A percentile compares a stretch with the other conserved stretches of the same genome.
These are phyloP conservation scores for Phaeotremella skinneri DNA, from an alignment of 768 basidiomycete species.

Conservation along the genomic window DNA sequence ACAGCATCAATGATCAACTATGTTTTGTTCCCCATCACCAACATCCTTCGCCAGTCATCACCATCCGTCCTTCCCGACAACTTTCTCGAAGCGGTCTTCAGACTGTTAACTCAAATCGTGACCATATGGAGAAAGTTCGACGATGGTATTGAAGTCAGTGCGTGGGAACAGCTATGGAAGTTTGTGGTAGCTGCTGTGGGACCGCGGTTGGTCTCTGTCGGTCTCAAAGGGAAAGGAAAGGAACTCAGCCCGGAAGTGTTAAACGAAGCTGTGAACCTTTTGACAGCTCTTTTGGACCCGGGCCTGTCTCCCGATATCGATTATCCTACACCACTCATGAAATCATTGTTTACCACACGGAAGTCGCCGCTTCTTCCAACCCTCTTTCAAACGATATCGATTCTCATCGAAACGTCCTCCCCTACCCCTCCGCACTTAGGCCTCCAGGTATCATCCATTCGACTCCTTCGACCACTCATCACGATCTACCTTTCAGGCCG, in stretches of 20 bases:
- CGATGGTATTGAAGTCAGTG: constrained; percentile 57
- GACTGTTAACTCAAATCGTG: constrained; percentile 61
- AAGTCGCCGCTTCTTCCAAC: constrained; percentile 61
- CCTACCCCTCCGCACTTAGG: constrained; percentile 60
- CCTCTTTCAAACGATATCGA: constrained; percentile 76
- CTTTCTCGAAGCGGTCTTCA: constrained; percentile 70
- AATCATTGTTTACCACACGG: constrained; percentile 12
- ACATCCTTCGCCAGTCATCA: constrained; percentile 72
- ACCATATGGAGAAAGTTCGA: constrained; percentile 66
- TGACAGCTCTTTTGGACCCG: constrained; percentile 64
- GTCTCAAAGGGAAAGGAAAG: constrained; percentile 67
- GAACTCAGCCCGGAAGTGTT: constrained; percentile 73
- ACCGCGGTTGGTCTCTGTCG: constrained; percentile 63
- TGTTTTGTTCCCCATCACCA: constrained; percentile 80
- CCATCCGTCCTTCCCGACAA: constrained; percentile 71
- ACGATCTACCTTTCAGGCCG: constrained; percentile 54
- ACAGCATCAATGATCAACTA: constrained; percentile 71
- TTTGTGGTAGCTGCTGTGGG: constrained; percentile 57
- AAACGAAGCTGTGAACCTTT: constrained; percentile 67
- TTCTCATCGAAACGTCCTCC: constrained; percentile 59
- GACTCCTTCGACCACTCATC: constrained; percentile 61
- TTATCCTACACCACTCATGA: constrained; percentile 34
- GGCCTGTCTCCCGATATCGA: background rate
- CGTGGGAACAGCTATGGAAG: constrained; percentile 82
- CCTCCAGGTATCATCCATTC: constrained; percentile 67